A percentile compares a stretch with the other conserved stretches of the same genome.
Evolutionary conservation across 2,329 filamentous ascomycete genomes (phyloP).

Genomic region (Tolypocladium tundrense): DNA sequence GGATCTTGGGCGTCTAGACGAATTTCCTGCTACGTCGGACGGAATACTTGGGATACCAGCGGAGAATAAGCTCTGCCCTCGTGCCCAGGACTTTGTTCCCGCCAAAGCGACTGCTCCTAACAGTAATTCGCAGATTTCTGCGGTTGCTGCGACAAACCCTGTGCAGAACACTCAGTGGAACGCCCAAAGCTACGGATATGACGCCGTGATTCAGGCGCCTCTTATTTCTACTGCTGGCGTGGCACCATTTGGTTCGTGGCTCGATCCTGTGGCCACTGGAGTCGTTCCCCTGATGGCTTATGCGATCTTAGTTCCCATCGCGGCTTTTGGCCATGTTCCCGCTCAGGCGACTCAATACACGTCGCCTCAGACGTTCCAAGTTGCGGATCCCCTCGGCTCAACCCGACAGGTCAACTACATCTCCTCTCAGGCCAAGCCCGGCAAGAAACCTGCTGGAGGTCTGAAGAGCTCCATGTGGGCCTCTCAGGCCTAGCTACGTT

Average conservation of each 20-base stretch:
- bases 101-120: background rate
- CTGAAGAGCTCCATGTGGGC: constrained; percentile 1
- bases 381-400: background rate
- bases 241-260: background rate
- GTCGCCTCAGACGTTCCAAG: background rate
- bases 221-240: background rate
- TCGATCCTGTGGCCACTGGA: background rate
- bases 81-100: background rate
- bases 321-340: background rate
- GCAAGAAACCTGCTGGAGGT: background rate
- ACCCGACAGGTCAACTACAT: background rate
- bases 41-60: rapidly evolving
- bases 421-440: background rate
- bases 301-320: background rate
- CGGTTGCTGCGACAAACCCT: background rate
- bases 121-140: background rate
- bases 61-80: background rate
- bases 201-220: background rate
- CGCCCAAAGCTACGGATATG: background rate
- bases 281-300: background rate
- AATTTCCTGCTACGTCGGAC: background rate
- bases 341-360: background rate
- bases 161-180: background rate
- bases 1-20: background rate
- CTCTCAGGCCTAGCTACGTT: background rate